Conservation (phyloP, 352 stramenopile genomes). For the Pythium folliculosum region DNA sequence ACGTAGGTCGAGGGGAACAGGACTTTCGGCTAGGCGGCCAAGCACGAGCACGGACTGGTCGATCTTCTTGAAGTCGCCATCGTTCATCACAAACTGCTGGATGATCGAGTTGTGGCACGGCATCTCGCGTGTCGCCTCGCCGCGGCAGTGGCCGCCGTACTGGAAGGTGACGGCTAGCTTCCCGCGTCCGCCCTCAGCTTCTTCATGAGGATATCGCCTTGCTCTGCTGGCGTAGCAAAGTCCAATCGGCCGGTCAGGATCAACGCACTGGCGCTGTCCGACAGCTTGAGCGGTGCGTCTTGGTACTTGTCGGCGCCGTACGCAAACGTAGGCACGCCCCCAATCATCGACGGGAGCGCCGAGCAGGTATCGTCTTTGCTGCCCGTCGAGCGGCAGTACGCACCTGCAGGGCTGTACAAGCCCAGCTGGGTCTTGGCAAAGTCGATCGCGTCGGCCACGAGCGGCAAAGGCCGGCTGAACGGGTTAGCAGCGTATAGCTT, state of each 20-base stretch:
- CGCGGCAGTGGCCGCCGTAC: conserved; percentile 29
- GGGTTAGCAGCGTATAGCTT: not conserved
- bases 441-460: not conserved
- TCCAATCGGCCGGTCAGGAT: conserved; percentile 39
- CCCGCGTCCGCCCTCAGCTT: conserved; percentile 15
- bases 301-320: conserved; percentile 43
- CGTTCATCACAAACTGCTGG: conserved; percentile 15
- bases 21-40: conserved; percentile 5
- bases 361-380: not conserved
- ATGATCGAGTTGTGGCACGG: conserved; percentile 28
- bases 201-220: conserved; percentile 18
- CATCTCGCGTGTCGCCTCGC: conserved; percentile 13
- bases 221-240: conserved; percentile 32
- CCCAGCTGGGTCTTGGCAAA: not conserved
- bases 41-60: conserved; percentile 34
- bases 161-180: conserved; percentile 32
- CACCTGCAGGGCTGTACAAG: not conserved
- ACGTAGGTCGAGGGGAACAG: not conserved
- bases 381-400: not conserved
- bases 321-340: conserved; percentile 11
- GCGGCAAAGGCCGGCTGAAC: not conserved
- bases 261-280: conserved; percentile 30
- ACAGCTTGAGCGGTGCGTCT: conserved; percentile 28
- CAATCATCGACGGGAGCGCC: not conserved
- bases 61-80: conserved; percentile 27